A percentile compares a stretch with the other conserved stretches of the same genome.
Evolutionary conservation across 140 eudicot species (phyloP).

Genomic region (Stevia rebaudiana): DNA sequence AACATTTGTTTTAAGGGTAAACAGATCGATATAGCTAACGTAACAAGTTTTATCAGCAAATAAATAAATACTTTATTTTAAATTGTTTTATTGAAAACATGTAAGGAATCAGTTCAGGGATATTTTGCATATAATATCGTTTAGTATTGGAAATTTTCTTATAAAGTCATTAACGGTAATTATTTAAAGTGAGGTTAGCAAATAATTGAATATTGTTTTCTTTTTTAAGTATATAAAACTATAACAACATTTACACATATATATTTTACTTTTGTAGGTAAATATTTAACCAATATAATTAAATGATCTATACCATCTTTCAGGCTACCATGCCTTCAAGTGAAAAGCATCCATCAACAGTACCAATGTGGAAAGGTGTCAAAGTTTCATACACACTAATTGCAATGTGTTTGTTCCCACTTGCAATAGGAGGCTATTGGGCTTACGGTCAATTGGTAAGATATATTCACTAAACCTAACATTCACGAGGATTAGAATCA

Average conservation of each 20-base stretch:
- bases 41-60: neutral
- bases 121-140: too few species aligned
- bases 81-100: neutral
- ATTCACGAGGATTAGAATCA: neutral
- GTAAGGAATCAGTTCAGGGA: too few species aligned
- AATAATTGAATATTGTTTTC: too few species aligned
- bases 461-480: neutral
- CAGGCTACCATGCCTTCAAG: constrained; percentile 93
- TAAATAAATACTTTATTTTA: neutral
- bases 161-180: neutral
- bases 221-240: too few species aligned
- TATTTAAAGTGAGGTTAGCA: too few species aligned
- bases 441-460: constrained; percentile 65
- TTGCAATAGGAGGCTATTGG: constrained; percentile 85
- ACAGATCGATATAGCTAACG: neutral
- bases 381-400: constrained; percentile 49
- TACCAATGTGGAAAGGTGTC: constrained; percentile 91
- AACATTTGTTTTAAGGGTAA: neutral
- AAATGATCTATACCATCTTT: neutral
- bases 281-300: neutral
- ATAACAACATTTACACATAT: too few species aligned
- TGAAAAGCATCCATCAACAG: constrained; percentile 63
- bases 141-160: too few species aligned
- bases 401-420: constrained; percentile 67
- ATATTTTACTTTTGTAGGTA: neutral